phyloP scores from a whole-genome alignment of 148 eudicot genomes.

The Simmondsia chinensis region DNA sequence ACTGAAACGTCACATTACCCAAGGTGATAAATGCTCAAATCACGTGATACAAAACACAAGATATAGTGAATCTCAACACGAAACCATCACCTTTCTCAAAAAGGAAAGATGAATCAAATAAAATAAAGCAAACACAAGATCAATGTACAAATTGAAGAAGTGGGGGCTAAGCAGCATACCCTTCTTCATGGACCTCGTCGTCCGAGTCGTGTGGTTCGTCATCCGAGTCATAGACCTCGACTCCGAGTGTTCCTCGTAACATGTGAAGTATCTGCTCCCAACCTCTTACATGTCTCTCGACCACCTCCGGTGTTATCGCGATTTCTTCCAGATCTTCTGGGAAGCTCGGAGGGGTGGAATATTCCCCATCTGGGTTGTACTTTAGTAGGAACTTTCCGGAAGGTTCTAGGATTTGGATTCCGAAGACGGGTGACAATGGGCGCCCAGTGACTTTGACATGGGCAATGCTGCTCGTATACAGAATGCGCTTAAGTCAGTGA shows the following conservation, averaged over 20 bases:
- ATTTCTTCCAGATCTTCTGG: constrained; percentile 5
- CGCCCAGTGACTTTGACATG: constrained; percentile 58
- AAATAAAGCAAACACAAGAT: too few relatives aligned
- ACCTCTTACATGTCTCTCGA: constrained; percentile 24
- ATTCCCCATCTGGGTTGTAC: constrained; percentile 33
- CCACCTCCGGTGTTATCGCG: constrained; percentile 17
- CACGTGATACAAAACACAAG: too few relatives aligned
- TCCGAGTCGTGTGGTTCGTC: constrained; percentile 30
- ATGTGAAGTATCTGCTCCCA: constrained; percentile 45
- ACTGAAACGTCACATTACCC: too few relatives aligned
- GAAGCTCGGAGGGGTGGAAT: constrained; percentile 7
- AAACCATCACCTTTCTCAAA: too few relatives aligned
- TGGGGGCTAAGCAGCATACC: constrained; percentile 15
- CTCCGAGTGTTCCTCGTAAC: constrained; percentile 34
- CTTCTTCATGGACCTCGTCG: constrained; percentile 22
- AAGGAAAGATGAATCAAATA: too few relatives aligned
- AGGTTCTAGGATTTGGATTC: constrained; percentile 26
- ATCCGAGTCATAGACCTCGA: constrained; percentile 31
- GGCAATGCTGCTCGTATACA: constrained; percentile 49
- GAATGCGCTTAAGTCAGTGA: too few relatives aligned
- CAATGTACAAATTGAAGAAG: too few relatives aligned
- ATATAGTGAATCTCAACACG: too few relatives aligned
- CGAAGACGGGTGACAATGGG: constrained; percentile 50
- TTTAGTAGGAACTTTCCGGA: constrained; percentile 27
- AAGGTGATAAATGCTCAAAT: too few relatives aligned